These are phyloP conservation scores for Claviceps sorghi DNA, from an alignment of 2,329 filamentous ascomycete genomes.

Conservation along the genomic window DNA sequence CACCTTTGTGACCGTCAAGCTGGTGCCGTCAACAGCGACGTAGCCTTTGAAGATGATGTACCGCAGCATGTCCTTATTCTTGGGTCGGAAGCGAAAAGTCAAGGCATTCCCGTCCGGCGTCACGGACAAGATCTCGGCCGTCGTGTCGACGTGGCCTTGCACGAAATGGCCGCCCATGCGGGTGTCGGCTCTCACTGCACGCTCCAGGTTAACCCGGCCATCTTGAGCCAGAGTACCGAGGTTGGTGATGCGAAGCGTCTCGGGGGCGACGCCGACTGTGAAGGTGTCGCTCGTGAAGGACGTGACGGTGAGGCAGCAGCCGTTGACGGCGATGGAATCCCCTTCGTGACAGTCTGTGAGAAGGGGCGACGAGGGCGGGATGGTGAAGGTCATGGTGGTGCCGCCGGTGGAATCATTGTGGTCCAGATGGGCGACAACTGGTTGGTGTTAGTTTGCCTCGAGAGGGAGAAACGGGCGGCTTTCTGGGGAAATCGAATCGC, in stretches of 20 bases:
- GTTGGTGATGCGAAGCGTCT: conserved; percentile 91
- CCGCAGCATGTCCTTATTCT: conserved; percentile 52
- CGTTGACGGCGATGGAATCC: conserved; percentile 91
- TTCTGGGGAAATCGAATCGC: too few relatives aligned
- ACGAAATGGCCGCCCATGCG: conserved; percentile 98
- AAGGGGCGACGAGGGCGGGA: conserved; percentile 52
- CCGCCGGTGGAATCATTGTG: conserved; percentile 70
- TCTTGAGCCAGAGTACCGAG: conserved; percentile 56
- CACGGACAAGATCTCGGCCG: conserved; percentile 58
- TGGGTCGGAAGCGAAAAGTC: conserved; percentile 69
- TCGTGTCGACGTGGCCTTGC: conserved; percentile 91
- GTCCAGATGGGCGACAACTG: conserved; percentile 74
- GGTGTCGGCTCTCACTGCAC: conserved; percentile 77
- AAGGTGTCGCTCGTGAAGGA: conserved; percentile 43
- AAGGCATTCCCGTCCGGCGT: conserved; percentile 79
- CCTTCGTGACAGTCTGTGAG: conserved; percentile 73
- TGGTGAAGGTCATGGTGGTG: conserved; percentile 75
- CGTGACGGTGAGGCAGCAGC: conserved; percentile 84
- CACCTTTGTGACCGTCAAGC: conserved; percentile 79
- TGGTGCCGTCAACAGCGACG: conserved; percentile 85
- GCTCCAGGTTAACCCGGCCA: conserved; percentile 78
- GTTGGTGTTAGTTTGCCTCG: conserved; percentile 7
- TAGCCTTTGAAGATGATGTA: conserved; percentile 97
- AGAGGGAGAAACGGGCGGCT: background rate
- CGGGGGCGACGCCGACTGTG: conserved; percentile 86